Percentiles rank a stretch among this genome's conserved stretches.
Evolutionary conservation across 2,329 filamentous ascomycete genomes (phyloP).

Genomic region (Sordariomycetes sp.): DNA sequence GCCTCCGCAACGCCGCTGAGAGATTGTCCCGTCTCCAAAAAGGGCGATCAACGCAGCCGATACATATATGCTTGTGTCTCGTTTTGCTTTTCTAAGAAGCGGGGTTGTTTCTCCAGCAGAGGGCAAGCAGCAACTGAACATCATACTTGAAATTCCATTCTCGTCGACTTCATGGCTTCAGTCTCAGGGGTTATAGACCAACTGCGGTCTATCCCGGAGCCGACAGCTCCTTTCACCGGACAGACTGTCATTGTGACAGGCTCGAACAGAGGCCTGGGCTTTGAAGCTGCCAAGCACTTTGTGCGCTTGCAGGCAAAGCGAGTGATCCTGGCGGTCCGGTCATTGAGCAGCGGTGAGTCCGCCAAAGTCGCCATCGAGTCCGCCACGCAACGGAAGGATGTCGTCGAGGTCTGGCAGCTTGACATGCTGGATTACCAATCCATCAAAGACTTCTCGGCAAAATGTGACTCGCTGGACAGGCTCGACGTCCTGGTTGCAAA

Average conservation of each 20-base stretch:
- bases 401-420: slow-evolving; percentile 12
- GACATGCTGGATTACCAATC: slow-evolving; percentile 27
- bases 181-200: too few relatives aligned
- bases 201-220: not conserved
- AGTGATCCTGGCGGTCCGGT: slow-evolving; percentile 22
- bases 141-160: too few relatives aligned
- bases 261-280: slow-evolving; percentile 21
- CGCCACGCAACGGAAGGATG: slow-evolving; percentile 5
- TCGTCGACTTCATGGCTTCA: too few relatives aligned
- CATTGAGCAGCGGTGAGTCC: slow-evolving; percentile 4
- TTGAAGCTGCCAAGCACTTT: slow-evolving; percentile 22
- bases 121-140: too few relatives aligned
- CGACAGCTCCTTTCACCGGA: slow-evolving; percentile 9
- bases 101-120: too few relatives aligned
- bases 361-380: not conserved
- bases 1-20: too few relatives aligned
- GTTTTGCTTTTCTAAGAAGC: too few relatives aligned
- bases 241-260: slow-evolving; percentile 24
- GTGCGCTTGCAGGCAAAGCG: slow-evolving; percentile 10
- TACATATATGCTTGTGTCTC: too few relatives aligned
- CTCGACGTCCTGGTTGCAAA: slow-evolving; percentile 28
- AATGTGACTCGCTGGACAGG: slow-evolving; percentile 16
- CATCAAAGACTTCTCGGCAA: slow-evolving; percentile 22
- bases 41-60: too few relatives aligned
- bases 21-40: too few relatives aligned